Base-by-base conservation (phyloP, 495 filamentous ascomycete genomes). In the Xylaria grammica region DNA sequence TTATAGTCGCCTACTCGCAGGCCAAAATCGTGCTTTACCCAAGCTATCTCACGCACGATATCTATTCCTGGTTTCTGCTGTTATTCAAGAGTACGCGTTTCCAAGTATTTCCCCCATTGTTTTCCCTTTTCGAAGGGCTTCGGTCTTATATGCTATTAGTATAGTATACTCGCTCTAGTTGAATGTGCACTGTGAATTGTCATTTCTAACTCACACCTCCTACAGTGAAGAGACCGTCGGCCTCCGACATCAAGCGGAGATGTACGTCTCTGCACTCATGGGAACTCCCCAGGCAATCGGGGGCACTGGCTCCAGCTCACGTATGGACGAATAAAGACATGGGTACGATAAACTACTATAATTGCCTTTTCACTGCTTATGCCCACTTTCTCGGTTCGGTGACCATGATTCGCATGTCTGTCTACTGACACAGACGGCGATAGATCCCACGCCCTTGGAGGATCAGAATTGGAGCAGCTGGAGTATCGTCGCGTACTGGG, bases 401-500 rank as follows among this genome's bases (percentile, higher is more conserved):
- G 19, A 29, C 32, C 29, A 8, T 42, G 7, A 15, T 44, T 10
- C 20, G 15, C 24, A n/a, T 20, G 54, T 29, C 22, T 34, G n/a
- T n/a, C n/a, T 32, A 38, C 50, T 63, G n/a, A 63, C 50, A 26
- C 7, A 20, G 15, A 27, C 38, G 24, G 7, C 19, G 8, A 26
- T 74, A 77, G 81, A 84, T 65, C 79, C 77, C 26, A 79, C 79
- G 10, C 79, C 79, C 6, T 63, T 74, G 17, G 77, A 82, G 65
- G 77, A 81, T 45, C 81, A 80, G 71, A 85, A 77, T 0, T 85
- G 82, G 81, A 75, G 72, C 3, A 69, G 75, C 9, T 82, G 79
- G 78, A 80, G 72, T 27, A 78, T 77, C 36, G 63, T 81, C 69
- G 86, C 84, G 42, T 89, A 88, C 76, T 90, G 87, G 86, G 83